Evolutionary conservation across 2,329 filamentous ascomycete genomes (phyloP), one percentile per base, ranked within the genome.

Genomic region (Aspergillus neoniger): DNA sequence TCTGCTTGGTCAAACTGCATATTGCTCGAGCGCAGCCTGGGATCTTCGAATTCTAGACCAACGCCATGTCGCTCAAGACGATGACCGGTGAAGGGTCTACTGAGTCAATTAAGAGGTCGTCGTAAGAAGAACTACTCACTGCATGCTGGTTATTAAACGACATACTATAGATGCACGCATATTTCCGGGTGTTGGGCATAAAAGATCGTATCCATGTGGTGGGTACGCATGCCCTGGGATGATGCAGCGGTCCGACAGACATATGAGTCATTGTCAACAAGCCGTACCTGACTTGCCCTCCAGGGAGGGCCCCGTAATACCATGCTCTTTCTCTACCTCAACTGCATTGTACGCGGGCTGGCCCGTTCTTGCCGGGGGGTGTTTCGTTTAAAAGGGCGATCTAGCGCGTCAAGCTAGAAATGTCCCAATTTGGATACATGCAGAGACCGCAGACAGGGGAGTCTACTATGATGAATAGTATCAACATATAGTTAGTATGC

Each of bases 151-250:
- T 12, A 50, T n/a, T 2, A 9, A 48, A 23, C 10, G 17, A 49
- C 12, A 21, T 49, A n/a, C 28, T 44, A 36, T 21, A 19, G 23
- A 47, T 52, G 51, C 57, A 60, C 47, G 41, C 47, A 47, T 38
- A 39, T 48, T 51, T 58, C 21, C 10, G 50, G 51, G 52, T 64
- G 28, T 64, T 64, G 62, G 59, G 62, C 62, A 64, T 57, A 48
- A 59, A 63, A 36, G 55, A 56, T 6, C 32, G 48, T 47, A 57
- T 15, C 28, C 38, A 32, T 25, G 30, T 57, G 43, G 53, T 55
- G 28, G 39, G 32, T 59, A 41, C 21, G 32, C 28, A 41, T 25
- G 17, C 32, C 32, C 52, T 50, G 50, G 50, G 54, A 53, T 54
- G 28, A n/a, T 25, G 17, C 48, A 44, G 19, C 19, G 21, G 14